Base-by-base conservation (phyloP, 176 grass and related monocot genomes). In the Zizania latifolia region DNA sequence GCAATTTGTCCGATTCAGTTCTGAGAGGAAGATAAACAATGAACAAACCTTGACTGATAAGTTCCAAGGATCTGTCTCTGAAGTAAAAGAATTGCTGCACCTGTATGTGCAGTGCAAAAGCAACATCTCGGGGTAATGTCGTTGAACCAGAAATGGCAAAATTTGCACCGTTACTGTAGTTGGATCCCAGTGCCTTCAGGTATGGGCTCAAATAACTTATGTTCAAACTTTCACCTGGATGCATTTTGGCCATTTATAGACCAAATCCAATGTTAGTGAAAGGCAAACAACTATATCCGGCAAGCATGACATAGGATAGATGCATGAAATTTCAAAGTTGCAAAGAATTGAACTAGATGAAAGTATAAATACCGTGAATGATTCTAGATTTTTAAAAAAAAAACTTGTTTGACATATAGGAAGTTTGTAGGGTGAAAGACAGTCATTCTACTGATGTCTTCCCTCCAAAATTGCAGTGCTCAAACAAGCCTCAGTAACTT, bases 151-250 rank as follows among this genome's bases (percentile, higher is more conserved):
- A 39, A 35, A 90, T 82, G 16, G 93, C 93, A 1, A 97, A 97
- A 79, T 97, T 97, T 62, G 86, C 90, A 62, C 93, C 93, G 2
- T 84, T 90, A 56, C 69, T 90, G 72, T 93, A 97, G 77, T 93
- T 81, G 15, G 90, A 86, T 48, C 90, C 90, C 44, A 89, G 4
- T 2, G 93, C 87, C 72, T 93, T 89, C 80, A 93, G 26, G 46
- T 89, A 97, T 13, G 93, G 93, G 33, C 90, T 93, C 83, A 97
- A 68, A 77, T 84, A 89, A 48, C 86, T 84, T 54, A 87, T 89
- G 65, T 91, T 89, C 65, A 97, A 86, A 54, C 80, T 93, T 67
- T 97, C 90, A 74, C 93, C 93, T 93, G 70, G 15, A 81, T 41
- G 26, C 0, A 73, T 72, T 59, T 81, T 60, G 35, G 63, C 46